A percentile compares a stretch with the other conserved stretches of the same genome.
These are phyloP conservation scores for Sclerotinia minor DNA, from an alignment of 2,329 filamentous ascomycete species.

Conservation along the genomic window DNA sequence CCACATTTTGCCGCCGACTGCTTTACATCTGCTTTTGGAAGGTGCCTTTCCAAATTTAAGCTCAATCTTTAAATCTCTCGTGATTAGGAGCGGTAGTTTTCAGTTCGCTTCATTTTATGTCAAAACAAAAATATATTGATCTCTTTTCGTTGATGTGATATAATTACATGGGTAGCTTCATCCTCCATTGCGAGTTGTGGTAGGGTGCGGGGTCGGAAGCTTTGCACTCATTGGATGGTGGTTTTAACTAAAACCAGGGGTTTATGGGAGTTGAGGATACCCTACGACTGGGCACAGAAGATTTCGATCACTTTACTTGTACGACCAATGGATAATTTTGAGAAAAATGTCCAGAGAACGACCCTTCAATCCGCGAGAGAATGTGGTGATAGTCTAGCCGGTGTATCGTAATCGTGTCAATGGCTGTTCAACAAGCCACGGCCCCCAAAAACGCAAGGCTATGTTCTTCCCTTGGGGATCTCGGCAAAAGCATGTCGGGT, in stretches of 20 bases:
- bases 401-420: no score
- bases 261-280: no score
- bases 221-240: background rate
- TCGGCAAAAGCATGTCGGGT: no score
- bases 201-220: background rate
- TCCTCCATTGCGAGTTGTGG: background rate
- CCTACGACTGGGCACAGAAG: no score
- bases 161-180: background rate
- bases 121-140: background rate
- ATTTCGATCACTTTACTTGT: background rate
- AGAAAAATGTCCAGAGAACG: background rate
- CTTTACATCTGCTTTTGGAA: background rate
- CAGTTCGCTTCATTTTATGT: background rate
- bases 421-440: no score
- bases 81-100: background rate
- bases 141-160: background rate
- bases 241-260: background rate
- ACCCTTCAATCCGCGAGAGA: background rate
- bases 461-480: no score
- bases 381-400: background rate
- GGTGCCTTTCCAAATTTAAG: background rate
- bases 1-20: background rate
- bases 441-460: no score
- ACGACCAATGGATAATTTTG: background rate
- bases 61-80: background rate